A percentile compares a stretch with the other conserved stretches of the same genome.
Conservation (phyloP, 345 rosid species). For the rapeseed (Brassica napus) region Da-Ae NC_063437.1:11038501-11039000, state of each 20-base stretch:
- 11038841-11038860: background rate
- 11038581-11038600: background rate
- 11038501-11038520: slow-evolving; percentile 67
- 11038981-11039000: background rate
- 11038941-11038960: background rate
- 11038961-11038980: no score
- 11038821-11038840: background rate
- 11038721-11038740: background rate
- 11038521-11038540: slow-evolving; percentile 62
- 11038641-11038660: background rate
- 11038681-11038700: background rate
- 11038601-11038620: background rate
- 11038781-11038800: background rate
- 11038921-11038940: background rate
- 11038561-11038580: slow-evolving; percentile 26
- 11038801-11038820: background rate
- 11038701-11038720: background rate
- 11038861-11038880: background rate
- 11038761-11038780: background rate
- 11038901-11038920: background rate
- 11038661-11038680: background rate
- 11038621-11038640: background rate
- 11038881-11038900: background rate
- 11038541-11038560: slow-evolving; percentile 75
- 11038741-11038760: background rate